Base-by-base conservation (phyloP, 148 eudicot species). In the Gaultheria prostrata region DNA sequence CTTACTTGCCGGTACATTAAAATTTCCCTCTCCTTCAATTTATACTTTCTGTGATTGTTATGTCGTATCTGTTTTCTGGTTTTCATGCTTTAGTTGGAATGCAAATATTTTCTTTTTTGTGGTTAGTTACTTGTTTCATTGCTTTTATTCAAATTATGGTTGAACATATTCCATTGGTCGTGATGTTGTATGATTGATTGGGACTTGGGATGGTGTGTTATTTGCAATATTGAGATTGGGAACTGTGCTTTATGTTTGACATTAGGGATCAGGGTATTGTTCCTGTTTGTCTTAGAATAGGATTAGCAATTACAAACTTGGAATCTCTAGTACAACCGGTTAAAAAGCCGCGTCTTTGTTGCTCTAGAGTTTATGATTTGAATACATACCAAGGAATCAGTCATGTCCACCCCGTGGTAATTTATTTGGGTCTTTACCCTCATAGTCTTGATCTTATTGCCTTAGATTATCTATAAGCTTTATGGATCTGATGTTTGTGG, bases 1-100 rank as follows among this genome's bases (percentile, higher is more conserved):
- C 98, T 83, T 92, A 93, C 85, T 89, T 94, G 93, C 98, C 94
- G 93, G 98, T 96, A 91, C 88, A 71, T 57, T 17, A 57, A 14
- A 6, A 3, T 65, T 8, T 78, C 18, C 35, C 43, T 17, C 18
- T 50, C 65, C 18, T 83, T n/a, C 21, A 54, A 45, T 12, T 30
- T 35, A 3, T 51, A 43, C 75, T 49, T 2, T 82, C 32, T 28
- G 45, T 32, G 67, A 35, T 78, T 51, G 26, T 18, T 78, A 45
- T 43, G 32, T 46, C 26, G 10, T 32, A 35, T 45, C 33, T 61
- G 15, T 15, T 0, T 20, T 39, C 20, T 39, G 43, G 43, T 39
- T 39, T 39, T 39, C 43, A 39, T 39, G 43, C 43, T 39, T 39
- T 39, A n/a, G n/a, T n/a, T n/a, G n/a, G 43, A 39, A 39, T 39